These are phyloP conservation scores for Ceratocystis diversiconidia DNA, from an alignment of 2,329 filamentous ascomycete species.

Conservation along the genomic window DNA sequence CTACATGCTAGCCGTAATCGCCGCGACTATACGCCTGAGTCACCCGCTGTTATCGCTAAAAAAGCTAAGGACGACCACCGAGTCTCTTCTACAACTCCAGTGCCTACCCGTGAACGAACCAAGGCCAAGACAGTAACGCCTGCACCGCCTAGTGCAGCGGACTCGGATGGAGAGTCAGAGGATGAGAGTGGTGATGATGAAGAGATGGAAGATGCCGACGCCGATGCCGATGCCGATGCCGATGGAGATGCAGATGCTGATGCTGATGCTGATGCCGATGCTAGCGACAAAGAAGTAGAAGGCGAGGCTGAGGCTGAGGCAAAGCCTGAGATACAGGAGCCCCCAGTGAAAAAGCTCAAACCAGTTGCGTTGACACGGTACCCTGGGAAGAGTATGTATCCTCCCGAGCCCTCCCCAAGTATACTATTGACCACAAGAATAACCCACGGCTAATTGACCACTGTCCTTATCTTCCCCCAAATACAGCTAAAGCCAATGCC, in stretches of 20 bases:
- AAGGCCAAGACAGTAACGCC: conserved; percentile 10
- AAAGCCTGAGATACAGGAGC: conserved; percentile 7
- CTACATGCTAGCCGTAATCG: conserved; percentile 43
- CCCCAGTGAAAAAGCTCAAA: conserved; percentile 11
- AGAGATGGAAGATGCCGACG: conserved; percentile 1
- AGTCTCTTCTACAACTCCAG: neutral
- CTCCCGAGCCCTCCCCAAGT: neutral
- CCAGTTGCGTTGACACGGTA: conserved; percentile 14
- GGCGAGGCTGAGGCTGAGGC: neutral
- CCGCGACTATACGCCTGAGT: conserved; percentile 10
- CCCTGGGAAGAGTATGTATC: conserved; percentile 14
- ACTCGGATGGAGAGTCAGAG: conserved; percentile 3
- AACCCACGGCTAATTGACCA: neutral
- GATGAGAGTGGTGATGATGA: neutral
- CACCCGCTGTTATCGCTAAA: neutral
- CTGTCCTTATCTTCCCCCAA: neutral
- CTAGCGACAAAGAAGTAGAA: neutral
- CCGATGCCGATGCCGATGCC: neutral
- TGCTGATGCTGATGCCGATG: neutral
- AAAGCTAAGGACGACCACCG: conserved; percentile 1
- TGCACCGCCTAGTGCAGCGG: neutral
- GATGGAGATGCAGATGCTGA: neutral
- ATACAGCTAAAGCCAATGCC: conserved; percentile 7
- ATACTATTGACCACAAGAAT: neutral
- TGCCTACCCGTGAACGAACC: conserved; percentile 11